Conservation (phyloP, 139 green algal species). For the Chlamydomonas eustigma region DNA sequence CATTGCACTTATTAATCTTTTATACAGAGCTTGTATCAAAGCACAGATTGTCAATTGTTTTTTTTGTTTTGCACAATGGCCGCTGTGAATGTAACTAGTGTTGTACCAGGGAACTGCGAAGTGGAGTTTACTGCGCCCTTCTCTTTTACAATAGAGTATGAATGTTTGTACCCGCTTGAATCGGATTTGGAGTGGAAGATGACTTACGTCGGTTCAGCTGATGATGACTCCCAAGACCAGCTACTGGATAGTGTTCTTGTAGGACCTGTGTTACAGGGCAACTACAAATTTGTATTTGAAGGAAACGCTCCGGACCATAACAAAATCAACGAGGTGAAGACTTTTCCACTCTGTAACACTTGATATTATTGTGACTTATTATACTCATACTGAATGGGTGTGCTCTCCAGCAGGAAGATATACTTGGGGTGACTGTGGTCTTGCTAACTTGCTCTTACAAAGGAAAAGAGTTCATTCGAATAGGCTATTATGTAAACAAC, state of each 20-base stretch:
- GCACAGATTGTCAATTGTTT: no score
- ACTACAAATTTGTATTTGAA: constrained; percentile 88
- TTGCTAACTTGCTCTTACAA: constrained; percentile 95
- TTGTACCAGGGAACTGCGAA: constrained; percentile 87
- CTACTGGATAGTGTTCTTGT: constrained; percentile 89
- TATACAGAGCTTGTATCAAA: no score
- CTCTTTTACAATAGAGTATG: constrained; percentile 95
- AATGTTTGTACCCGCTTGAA: constrained; percentile 74
- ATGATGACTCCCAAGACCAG: constrained; percentile 91
- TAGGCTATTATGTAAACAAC: constrained; percentile 96
- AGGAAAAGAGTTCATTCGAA: constrained; percentile 77
- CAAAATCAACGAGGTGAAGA: constrained; percentile 71
- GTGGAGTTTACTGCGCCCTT: constrained; percentile 72
- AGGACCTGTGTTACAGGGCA: constrained; percentile 82
- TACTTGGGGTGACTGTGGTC: constrained; percentile 92
- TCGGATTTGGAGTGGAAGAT: constrained; percentile 95
- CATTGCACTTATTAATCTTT: no score
- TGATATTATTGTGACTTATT: no score
- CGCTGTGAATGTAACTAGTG: constrained; percentile 77
- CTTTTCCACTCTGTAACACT: no score
- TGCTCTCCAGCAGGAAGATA: no score
- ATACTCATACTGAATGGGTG: no score
- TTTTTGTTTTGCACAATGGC: constrained; percentile 59
- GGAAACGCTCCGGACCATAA: constrained; percentile 77
- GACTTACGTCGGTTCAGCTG: constrained; percentile 92